A percentile compares a stretch with the other conserved stretches of the same genome.
Conservation (phyloP, 73 alveolate genomes). For the Tetrahymena elliotti region DNA sequence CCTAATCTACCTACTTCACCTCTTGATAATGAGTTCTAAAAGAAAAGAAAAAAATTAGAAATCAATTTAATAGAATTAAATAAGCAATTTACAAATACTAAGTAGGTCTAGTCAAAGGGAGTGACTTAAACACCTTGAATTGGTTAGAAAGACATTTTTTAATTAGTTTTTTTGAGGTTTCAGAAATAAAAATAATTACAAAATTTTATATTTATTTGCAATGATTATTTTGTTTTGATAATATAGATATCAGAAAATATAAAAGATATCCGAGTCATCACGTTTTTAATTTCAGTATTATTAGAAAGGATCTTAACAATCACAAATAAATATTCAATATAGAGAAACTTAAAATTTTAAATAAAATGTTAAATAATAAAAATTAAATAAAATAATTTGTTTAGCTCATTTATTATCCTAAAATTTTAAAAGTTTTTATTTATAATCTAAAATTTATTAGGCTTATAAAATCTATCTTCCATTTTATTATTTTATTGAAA, state of each 20-base stretch:
- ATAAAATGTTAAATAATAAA: no score
- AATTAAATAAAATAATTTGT: no score
- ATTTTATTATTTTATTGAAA: no score
- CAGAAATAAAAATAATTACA: background rate
- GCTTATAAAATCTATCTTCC: background rate
- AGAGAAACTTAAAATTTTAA: background rate
- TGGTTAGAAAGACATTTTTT: background rate
- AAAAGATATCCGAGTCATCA: background rate
- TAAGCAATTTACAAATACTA: background rate
- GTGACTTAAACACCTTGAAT: background rate
- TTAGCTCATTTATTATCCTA: no score
- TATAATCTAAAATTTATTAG: no score
- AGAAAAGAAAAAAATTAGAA: background rate
- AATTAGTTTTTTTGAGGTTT: background rate
- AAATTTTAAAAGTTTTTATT: no score
- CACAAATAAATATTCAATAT: background rate
- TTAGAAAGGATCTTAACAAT: background rate
- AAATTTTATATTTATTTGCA: background rate
- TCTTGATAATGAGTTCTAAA: background rate
- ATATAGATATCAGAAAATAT: background rate
- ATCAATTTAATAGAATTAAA: no score
- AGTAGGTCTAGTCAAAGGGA: background rate
- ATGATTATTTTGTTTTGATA: background rate
- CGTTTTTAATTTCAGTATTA: background rate
- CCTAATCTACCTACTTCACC: background rate